A percentile compares a stretch with the other conserved stretches of the same genome.
These are phyloP conservation scores for Dorcoceras hygrometricum DNA, from an alignment of 257 asterid genomes.

Conservation along the genomic window DNA sequence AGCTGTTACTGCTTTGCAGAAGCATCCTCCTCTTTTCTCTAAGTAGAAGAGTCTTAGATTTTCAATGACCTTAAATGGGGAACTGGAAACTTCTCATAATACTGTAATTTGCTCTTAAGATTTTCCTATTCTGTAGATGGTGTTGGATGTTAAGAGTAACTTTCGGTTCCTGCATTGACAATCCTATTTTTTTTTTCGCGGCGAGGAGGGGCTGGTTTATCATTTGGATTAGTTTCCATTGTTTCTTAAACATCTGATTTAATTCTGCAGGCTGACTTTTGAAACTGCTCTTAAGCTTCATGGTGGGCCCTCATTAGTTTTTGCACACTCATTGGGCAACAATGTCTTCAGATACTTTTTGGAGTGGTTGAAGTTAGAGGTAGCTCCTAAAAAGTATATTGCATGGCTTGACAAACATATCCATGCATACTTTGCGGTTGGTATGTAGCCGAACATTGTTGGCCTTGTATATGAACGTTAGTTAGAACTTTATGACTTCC, in stretches of 20 bases:
- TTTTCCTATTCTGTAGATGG: background rate
- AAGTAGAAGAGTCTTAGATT: background rate
- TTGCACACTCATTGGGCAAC: conserved; percentile 96
- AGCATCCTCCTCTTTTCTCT: background rate
- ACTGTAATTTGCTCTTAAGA: background rate
- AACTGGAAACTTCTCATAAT: background rate
- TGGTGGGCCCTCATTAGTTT: conserved; percentile 94
- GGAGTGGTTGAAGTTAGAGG: conserved; percentile 97
- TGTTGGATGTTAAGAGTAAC: background rate
- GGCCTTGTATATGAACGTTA: conserved; percentile 15
- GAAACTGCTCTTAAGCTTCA: conserved; percentile 97
- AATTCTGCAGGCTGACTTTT: conserved; percentile 78
- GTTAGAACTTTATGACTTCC: conserved; percentile 19
- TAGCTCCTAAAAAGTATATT: conserved; percentile 82
- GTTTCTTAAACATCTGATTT: conserved; percentile 6
- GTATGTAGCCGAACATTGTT: conserved; percentile 50
- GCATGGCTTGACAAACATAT: conserved; percentile 93
- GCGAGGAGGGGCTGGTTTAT: background rate
- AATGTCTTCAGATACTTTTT: conserved; percentile 97
- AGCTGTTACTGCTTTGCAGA: background rate
- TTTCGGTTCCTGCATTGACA: background rate
- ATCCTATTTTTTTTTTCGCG: background rate
- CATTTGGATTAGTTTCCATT: background rate
- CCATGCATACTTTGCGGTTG: conserved; percentile 98
- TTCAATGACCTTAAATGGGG: background rate